phyloP scores from a whole-genome alignment of 2,329 filamentous ascomycete genomes.

The Penicillium sp. region DNA sequence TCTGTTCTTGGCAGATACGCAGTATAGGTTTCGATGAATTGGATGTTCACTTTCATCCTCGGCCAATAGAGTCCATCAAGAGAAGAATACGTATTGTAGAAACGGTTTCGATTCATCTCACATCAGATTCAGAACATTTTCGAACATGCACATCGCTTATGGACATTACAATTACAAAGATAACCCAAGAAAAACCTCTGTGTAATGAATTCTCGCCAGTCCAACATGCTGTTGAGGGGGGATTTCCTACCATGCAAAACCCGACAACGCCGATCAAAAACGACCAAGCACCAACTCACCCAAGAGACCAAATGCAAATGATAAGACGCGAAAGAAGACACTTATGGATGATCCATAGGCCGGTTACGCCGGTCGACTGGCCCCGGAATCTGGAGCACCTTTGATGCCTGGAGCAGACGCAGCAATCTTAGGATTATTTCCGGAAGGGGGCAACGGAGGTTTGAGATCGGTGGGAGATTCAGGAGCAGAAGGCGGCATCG shows the following conservation, averaged over 20 bases:
- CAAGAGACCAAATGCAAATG: conserved; percentile 3
- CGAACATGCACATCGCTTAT: conserved; percentile 16
- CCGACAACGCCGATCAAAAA: conserved; percentile 8
- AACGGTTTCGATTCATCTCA: conserved; percentile 1
- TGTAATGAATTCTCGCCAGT: conserved; percentile 14
- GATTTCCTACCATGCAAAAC: conserved; percentile 23
- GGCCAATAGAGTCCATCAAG: background rate
- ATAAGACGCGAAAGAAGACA: background rate
- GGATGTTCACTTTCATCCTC: background rate
- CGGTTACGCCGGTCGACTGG: conserved; percentile 33
- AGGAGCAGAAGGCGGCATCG: conserved; percentile 35
- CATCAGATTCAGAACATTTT: conserved; percentile 5
- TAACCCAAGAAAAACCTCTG: conserved; percentile 7
- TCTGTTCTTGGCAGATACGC: background rate
- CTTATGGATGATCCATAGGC: background rate
- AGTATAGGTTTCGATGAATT: background rate
- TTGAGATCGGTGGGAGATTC: conserved; percentile 59
- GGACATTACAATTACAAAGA: conserved; percentile 23
- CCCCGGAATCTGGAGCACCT: conserved; percentile 29
- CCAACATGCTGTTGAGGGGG: conserved; percentile 23
- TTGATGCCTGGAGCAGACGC: conserved; percentile 21
- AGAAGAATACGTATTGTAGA: too few species aligned
- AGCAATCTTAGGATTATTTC: conserved; percentile 47
- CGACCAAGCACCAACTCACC: conserved; percentile 1
- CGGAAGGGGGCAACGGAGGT: conserved; percentile 60